These are phyloP conservation scores for Fagopyrum tataricum DNA, from an alignment of 148 eudicot genomes.

Conservation along the genomic window DNA sequence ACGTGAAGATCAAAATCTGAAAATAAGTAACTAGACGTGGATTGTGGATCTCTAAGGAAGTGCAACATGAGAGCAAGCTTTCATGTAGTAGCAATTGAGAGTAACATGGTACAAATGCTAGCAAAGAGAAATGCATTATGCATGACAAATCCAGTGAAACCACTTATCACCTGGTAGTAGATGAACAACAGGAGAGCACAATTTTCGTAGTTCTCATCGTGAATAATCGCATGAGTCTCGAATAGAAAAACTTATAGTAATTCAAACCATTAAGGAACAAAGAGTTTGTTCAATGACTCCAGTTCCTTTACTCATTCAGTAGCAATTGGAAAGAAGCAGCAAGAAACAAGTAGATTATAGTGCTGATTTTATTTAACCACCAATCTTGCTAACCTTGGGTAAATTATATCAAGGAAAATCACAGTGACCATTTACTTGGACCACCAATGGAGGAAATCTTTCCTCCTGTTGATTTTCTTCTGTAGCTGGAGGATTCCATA, in stretches of 20 bases:
- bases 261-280: neutral
- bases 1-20: too few species aligned
- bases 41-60: too few species aligned
- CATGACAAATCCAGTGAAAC: too few species aligned
- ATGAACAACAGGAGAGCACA: neutral
- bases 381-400: neutral
- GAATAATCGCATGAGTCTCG: neutral
- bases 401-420: neutral
- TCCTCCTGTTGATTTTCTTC: constrained; percentile 94
- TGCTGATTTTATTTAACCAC: constrained; percentile 1
- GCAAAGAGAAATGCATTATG: too few species aligned
- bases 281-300: neutral
- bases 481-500: constrained; percentile 89
- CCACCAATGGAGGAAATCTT: constrained; percentile 96
- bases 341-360: neutral
- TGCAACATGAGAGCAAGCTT: too few species aligned
- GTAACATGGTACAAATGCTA: too few species aligned
- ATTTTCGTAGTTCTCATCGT: neutral
- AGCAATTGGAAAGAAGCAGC: neutral
- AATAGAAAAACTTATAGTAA: neutral
- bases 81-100: too few species aligned
- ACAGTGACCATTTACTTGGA: constrained; percentile 38
- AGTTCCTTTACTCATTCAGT: neutral
- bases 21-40: too few species aligned
- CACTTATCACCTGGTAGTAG: neutral